These are phyloP conservation scores for Starmera caribaea DNA, from an alignment of 805 yeast genomes.

Conservation along the genomic window DNA sequence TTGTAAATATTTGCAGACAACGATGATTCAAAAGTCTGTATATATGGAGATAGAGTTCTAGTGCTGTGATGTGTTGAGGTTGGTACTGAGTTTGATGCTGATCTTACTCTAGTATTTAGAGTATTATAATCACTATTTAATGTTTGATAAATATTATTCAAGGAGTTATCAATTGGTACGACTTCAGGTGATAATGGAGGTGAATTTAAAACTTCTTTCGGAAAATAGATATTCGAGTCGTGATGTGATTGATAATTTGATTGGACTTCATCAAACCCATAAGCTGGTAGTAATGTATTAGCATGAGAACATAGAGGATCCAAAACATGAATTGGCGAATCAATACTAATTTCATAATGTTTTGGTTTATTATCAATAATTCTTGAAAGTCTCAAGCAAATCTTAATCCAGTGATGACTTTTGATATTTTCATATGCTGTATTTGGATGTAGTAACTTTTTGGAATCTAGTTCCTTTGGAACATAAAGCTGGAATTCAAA, in stretches of 20 bases:
- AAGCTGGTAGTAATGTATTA: constrained; percentile 69
- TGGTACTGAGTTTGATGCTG: constrained; percentile 10
- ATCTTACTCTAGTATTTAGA: constrained; percentile 1
- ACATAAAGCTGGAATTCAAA: constrained; percentile 81
- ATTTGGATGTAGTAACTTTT: constrained; percentile 69
- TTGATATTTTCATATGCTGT: constrained; percentile 73
- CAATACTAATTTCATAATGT: constrained; percentile 90
- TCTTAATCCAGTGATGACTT: constrained; percentile 92
- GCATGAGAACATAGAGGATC: constrained; percentile 74
- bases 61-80: too few species aligned
- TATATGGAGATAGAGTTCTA: too few species aligned
- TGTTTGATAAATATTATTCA: constrained; percentile 9
- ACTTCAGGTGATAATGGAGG: constrained; percentile 52
- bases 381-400: constrained; percentile 71
- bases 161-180: constrained; percentile 30
- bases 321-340: constrained; percentile 83
- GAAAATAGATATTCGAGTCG: constrained; percentile 30
- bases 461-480: constrained; percentile 56
- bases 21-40: constrained; percentile 17
- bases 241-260: constrained; percentile 9
- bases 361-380: constrained; percentile 63
- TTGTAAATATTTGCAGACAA: constrained; percentile 41
- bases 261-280: constrained; percentile 26
- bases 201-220: constrained; percentile 26
- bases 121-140: constrained; percentile 4